Percentiles rank a stretch among this genome's conserved stretches.
These are phyloP conservation scores for Clonostachys rhizophaga DNA, from an alignment of 2,329 filamentous ascomycete species.

Conservation along the genomic window DNA sequence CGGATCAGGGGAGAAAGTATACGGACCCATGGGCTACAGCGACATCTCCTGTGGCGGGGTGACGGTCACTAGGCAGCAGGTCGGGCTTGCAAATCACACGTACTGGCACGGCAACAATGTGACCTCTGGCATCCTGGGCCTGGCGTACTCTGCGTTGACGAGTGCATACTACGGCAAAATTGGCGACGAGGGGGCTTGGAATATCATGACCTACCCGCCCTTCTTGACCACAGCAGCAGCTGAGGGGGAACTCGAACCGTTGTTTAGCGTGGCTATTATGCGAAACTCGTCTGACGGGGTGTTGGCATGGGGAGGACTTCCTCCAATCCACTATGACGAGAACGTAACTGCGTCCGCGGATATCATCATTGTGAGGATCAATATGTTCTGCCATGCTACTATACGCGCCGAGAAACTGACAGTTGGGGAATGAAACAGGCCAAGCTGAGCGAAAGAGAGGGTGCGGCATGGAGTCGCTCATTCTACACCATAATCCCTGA, in stretches of 20 bases:
- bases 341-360: slow-evolving; percentile 18
- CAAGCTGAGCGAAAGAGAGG: slow-evolving; percentile 28
- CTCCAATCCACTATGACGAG: slow-evolving; percentile 17
- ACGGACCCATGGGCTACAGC: slow-evolving; percentile 39
- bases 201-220: slow-evolving; percentile 37
- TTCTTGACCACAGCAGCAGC: slow-evolving; percentile 42
- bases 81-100: slow-evolving; percentile 42
- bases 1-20: slow-evolving; percentile 41
- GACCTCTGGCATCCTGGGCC: slow-evolving; percentile 44
- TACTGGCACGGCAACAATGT: slow-evolving; percentile 47
- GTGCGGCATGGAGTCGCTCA: slow-evolving; percentile 38
- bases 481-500: slow-evolving; percentile 50
- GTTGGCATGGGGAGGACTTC: slow-evolving; percentile 40
- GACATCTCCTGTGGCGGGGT: slow-evolving; percentile 41
- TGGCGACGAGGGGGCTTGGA: slow-evolving; percentile 28
- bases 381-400: background rate
- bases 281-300: slow-evolving; percentile 40
- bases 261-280: slow-evolving; percentile 42
- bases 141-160: slow-evolving; percentile 45
- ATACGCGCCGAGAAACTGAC: background rate
- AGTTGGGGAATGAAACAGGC: slow-evolving; percentile 23
- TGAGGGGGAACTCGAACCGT: slow-evolving; percentile 35
- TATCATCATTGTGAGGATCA: slow-evolving; percentile 36
- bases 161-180: slow-evolving; percentile 37
- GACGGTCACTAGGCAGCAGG: slow-evolving; percentile 35